Conservation (phyloP, 352 stramenopile species). For the Thraustochytrium aureum region DNA sequence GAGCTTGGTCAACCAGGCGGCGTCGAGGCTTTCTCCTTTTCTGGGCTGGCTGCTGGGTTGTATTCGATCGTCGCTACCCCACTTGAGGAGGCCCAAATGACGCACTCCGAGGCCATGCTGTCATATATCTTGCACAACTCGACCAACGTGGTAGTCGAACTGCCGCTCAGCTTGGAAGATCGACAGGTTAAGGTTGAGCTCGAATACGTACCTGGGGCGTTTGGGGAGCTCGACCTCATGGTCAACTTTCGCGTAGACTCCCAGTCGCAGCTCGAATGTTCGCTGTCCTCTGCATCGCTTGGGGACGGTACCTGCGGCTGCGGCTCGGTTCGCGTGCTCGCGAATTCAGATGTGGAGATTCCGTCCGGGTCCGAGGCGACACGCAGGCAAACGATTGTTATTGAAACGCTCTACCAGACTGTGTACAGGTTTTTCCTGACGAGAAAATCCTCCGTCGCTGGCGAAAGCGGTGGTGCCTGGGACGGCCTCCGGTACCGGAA, state of each 20-base stretch:
- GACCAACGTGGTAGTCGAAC: neutral
- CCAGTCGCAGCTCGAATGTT: neutral
- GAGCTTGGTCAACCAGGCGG: neutral
- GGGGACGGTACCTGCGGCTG: slow-evolving; percentile 12
- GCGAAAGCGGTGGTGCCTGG: too few relatives aligned
- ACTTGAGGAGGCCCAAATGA: neutral
- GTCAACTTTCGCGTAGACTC: slow-evolving; percentile 16
- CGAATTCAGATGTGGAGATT: neutral
- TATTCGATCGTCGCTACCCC: slow-evolving; percentile 10
- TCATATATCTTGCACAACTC: neutral
- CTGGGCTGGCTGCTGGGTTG: neutral
- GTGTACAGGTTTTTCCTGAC: slow-evolving; percentile 43
- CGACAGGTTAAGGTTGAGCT: neutral
- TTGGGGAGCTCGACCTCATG: slow-evolving; percentile 34
- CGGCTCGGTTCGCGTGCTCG: neutral
- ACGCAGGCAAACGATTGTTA: neutral
- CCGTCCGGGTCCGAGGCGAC: neutral
- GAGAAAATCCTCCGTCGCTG: neutral
- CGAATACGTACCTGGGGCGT: neutral
- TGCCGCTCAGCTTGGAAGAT: neutral
- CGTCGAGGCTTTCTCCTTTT: neutral
- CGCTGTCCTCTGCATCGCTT: neutral
- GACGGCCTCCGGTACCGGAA: slow-evolving; percentile 2
- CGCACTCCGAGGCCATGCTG: neutral
- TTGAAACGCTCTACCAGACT: slow-evolving; percentile 34